phyloP scores from a whole-genome alignment of 495 filamentous ascomycete genomes.

The Penicillium lividum region DNA sequence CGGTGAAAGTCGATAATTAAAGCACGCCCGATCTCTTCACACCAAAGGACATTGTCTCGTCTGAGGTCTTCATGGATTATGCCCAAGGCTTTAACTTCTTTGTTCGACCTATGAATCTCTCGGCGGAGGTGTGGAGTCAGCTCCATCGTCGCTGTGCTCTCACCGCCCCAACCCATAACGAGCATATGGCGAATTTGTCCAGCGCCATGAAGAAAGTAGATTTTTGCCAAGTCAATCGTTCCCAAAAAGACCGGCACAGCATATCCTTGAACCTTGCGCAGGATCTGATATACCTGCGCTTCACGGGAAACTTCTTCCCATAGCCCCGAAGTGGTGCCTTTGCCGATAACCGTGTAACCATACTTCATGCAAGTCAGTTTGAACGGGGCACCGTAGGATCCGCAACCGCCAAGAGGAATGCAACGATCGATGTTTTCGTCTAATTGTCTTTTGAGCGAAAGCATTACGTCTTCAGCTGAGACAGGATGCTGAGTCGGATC shows the following conservation, averaged over 20 bases:
- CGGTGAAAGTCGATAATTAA: slow-evolving; percentile 40
- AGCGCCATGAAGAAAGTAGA: slow-evolving; percentile 40
- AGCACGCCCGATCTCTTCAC: slow-evolving; percentile 28
- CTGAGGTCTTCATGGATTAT: slow-evolving; percentile 27
- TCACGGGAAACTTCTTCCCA: slow-evolving; percentile 42
- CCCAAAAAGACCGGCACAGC: slow-evolving; percentile 46
- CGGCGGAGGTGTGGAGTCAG: slow-evolving; percentile 10
- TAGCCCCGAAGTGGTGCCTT: slow-evolving; percentile 43
- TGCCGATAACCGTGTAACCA: slow-evolving; percentile 50
- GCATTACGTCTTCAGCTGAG: slow-evolving; percentile 13
- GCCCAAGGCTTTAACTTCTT: slow-evolving; percentile 22
- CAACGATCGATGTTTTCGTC: slow-evolving; percentile 32
- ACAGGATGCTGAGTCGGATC: slow-evolving; percentile 23
- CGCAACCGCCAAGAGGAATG: slow-evolving; percentile 24
- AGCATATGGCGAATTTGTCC: slow-evolving; percentile 49
- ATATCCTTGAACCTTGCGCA: slow-evolving; percentile 39
- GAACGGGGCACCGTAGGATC: slow-evolving; percentile 38
- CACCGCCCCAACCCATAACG: slow-evolving; percentile 48
- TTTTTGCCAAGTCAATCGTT: slow-evolving; percentile 39
- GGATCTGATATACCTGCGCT: slow-evolving; percentile 40
- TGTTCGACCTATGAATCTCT: slow-evolving; percentile 18
- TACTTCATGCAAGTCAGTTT: slow-evolving; percentile 38
- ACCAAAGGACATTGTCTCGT: slow-evolving; percentile 33
- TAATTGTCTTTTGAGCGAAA: slow-evolving; percentile 26
- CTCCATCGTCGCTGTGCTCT: slow-evolving; percentile 12